These are phyloP conservation scores for Citropsis articulata DNA, from an alignment of 345 rosid genomes.

Conservation along the genomic window DNA sequence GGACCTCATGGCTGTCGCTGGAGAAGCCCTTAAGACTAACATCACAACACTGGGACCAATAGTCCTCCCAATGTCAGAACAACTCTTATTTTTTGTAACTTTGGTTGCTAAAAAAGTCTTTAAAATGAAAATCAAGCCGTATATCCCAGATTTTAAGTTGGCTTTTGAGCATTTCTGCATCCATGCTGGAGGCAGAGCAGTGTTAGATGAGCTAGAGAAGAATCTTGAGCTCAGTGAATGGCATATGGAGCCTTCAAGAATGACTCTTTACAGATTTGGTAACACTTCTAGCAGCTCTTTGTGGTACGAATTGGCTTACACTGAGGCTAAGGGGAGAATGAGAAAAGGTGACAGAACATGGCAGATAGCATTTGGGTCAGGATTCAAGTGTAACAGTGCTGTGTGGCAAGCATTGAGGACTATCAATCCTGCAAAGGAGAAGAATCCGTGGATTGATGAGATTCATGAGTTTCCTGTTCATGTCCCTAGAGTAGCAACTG, in stretches of 20 bases:
- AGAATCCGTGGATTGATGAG: constrained; percentile 85
- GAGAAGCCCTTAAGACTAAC: constrained; percentile 89
- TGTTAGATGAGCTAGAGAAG: constrained; percentile 84
- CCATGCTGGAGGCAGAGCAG: constrained; percentile 91
- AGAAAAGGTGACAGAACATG: constrained; percentile 79
- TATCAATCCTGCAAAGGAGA: constrained; percentile 64
- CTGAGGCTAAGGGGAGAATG: constrained; percentile 85
- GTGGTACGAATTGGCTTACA: constrained; percentile 86
- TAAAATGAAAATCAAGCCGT: constrained; percentile 68
- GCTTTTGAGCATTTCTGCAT: constrained; percentile 92
- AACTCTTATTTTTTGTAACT: constrained; percentile 64
- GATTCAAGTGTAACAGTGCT: constrained; percentile 93
- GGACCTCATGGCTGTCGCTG: constrained; percentile 92
- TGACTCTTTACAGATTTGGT: constrained; percentile 84
- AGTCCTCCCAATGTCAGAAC: constrained; percentile 91
- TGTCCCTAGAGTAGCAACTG: constrained; percentile 47
- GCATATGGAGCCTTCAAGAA: constrained; percentile 98
- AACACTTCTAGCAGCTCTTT: constrained; percentile 90
- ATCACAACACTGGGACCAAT: constrained; percentile 89
- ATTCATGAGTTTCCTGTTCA: constrained; percentile 73
- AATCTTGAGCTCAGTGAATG: constrained; percentile 63
- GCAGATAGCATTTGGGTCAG: constrained; percentile 97
- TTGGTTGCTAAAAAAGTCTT: constrained; percentile 67
- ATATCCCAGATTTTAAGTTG: constrained; percentile 79
- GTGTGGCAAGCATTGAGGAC: constrained; percentile 82